phyloP scores from a whole-genome alignment of 371 early-diverging fungal species.

The Smittium culicis region DNA sequence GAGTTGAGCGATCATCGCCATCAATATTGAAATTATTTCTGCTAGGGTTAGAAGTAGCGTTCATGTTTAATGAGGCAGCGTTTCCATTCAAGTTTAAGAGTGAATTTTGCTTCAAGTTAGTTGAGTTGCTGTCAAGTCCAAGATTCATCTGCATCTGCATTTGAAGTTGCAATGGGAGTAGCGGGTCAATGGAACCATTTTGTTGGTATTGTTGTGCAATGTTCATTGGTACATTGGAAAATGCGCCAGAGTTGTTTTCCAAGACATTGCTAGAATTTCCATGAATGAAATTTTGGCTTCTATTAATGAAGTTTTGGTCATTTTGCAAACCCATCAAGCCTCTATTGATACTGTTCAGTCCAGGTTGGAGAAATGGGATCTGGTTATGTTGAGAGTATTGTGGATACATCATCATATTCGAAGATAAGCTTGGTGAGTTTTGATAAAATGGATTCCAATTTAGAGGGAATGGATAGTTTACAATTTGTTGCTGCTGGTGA shows the following conservation, averaged over 20 bases:
- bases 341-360: background rate
- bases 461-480: background rate
- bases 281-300: background rate
- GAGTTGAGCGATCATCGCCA: background rate
- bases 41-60: background rate
- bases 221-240: background rate
- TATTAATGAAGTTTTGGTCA: background rate
- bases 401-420: constrained; percentile 3
- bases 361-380: background rate
- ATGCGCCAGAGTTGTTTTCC: background rate
- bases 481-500: constrained; percentile 9
- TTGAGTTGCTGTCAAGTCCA: background rate
- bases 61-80: background rate
- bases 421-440: background rate
- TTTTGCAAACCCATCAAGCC: background rate
- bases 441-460: constrained; percentile 5
- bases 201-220: background rate
- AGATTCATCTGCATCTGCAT: background rate
- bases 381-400: constrained; percentile 1
- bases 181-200: background rate
- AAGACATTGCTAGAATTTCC: background rate
- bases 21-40: background rate
- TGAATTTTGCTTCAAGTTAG: background rate
- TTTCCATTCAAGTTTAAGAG: background rate
- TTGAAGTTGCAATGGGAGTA: background rate